Percentiles rank a stretch among this genome's conserved stretches.
phyloP scores from a whole-genome alignment of 768 basidiomycete genomes.

The Lentinula lateritia region DNA sequence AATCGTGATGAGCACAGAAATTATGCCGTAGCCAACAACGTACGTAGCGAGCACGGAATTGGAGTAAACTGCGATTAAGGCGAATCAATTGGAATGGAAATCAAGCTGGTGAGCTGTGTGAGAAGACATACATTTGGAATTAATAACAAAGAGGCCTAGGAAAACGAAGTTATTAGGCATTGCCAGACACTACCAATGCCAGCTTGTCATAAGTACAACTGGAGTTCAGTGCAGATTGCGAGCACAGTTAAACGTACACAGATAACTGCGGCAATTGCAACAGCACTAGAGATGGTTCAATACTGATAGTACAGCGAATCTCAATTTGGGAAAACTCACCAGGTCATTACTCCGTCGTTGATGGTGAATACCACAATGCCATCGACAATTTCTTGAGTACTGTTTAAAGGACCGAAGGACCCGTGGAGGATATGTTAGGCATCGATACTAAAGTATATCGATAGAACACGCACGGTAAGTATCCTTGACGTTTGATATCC shows the following conservation, averaged over 20 bases:
- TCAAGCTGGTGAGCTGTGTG: background rate
- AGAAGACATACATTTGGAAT: slow-evolving; percentile 3
- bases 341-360: slow-evolving; percentile 9
- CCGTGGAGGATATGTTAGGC: too few species aligned
- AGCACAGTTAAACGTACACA: slow-evolving; percentile 3
- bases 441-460: too few species aligned
- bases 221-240: background rate
- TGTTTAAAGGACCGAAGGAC: background rate
- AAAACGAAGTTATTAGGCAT: slow-evolving; percentile 10
- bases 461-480: slow-evolving; percentile 3
- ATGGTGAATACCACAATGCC: slow-evolving; percentile 10
- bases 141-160: slow-evolving; percentile 6
- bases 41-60: slow-evolving; percentile 13
- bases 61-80: slow-evolving; percentile 1
- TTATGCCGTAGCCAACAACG: background rate
- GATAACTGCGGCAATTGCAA: slow-evolving; percentile 5
- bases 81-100: too few species aligned
- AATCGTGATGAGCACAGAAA: background rate
- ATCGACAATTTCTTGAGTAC: slow-evolving; percentile 10
- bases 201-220: background rate
- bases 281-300: background rate
- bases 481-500: slow-evolving; percentile 6
- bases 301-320: too few species aligned
- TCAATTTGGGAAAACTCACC: background rate
- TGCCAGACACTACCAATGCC: slow-evolving; percentile 1